Evolutionary conservation across 202 grass and related monocot genomes (phyloP).

Genomic region (Schoenoplectus tabernaemontani): DNA sequence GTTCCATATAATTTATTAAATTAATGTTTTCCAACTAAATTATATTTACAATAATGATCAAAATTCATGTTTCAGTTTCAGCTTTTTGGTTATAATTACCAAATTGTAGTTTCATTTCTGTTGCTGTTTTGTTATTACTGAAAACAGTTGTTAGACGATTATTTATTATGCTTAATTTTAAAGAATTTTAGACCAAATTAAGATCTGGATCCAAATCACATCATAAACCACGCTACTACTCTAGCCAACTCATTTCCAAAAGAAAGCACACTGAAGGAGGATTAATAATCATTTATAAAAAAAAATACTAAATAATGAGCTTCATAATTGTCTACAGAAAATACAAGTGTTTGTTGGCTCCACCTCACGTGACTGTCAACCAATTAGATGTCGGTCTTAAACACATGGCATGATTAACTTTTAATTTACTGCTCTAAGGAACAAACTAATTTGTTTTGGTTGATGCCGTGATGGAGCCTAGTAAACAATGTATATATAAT

Average conservation of each 20-base stretch:
- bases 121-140: too few relatives aligned
- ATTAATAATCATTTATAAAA: background rate
- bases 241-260: background rate
- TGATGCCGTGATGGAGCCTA: background rate
- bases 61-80: too few relatives aligned
- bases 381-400: slow-evolving; percentile 17
- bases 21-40: too few relatives aligned
- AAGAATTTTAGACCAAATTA: background rate
- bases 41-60: too few relatives aligned
- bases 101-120: too few relatives aligned
- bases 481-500: background rate
- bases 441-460: background rate
- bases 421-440: background rate
- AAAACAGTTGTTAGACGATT: background rate
- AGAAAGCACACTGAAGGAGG: background rate
- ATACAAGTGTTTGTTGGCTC: slow-evolving; percentile 15
- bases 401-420: background rate
- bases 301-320: background rate
- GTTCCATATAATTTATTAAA: too few relatives aligned
- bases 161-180: background rate
- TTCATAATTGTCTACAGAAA: slow-evolving; percentile 17
- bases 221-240: background rate
- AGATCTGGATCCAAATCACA: slow-evolving; percentile 27
- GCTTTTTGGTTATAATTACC: too few relatives aligned
- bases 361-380: slow-evolving; percentile 14